These are phyloP conservation scores for Mycosarcoma mackinlayi DNA, from an alignment of 1,284 basidiomycete species.

Conservation along the genomic window DNA sequence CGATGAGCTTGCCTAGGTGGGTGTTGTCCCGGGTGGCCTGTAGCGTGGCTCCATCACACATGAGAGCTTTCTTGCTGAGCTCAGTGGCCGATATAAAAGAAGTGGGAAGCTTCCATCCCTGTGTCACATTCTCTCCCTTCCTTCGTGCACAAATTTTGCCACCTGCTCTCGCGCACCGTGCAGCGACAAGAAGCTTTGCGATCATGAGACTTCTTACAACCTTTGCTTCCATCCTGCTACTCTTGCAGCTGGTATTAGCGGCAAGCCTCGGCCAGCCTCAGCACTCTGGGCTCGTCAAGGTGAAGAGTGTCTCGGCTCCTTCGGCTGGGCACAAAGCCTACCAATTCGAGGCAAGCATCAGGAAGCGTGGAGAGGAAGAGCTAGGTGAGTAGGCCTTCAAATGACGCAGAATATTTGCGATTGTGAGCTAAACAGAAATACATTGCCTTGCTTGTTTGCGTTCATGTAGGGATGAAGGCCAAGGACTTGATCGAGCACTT, in stretches of 20 bases:
- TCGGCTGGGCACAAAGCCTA: not conserved
- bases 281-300: constrained; percentile 14
- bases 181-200: not conserved
- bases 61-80: not conserved
- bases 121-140: not conserved
- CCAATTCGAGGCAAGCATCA: not conserved
- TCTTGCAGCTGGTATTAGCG: constrained; percentile 15
- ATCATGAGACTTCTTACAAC: constrained; percentile 18
- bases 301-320: not conserved
- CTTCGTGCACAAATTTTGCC: not conserved
- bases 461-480: not conserved
- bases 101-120: not conserved
- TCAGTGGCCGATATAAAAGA: not conserved
- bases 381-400: not conserved
- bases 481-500: not conserved
- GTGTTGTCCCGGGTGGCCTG: too few relatives aligned
- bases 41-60: too few relatives aligned
- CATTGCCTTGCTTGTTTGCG: not conserved
- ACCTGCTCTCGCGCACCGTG: not conserved
- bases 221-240: constrained; percentile 6
- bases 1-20: constrained; percentile 5
- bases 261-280: constrained; percentile 8
- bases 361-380: not conserved
- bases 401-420: not conserved
- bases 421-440: not conserved